phyloP scores from a whole-genome alignment of 805 yeast species.

The Saturnispora saitoi region DNA sequence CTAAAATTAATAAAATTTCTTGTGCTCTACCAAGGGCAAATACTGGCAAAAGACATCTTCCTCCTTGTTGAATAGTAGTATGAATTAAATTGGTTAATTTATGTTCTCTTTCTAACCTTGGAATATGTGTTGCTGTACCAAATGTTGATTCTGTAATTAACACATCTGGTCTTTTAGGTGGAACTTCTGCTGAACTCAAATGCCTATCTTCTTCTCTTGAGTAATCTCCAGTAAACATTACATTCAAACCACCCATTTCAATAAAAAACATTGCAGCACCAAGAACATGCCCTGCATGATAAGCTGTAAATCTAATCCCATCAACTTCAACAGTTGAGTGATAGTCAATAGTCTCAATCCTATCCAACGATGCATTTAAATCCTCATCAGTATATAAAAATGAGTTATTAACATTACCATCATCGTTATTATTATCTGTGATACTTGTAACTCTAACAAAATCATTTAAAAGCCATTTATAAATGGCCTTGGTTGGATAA shows the following conservation, averaged over 20 bases:
- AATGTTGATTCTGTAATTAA: constrained; percentile 92
- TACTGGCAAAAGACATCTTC: constrained; percentile 85
- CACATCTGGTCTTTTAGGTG: constrained; percentile 78
- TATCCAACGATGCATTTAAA: constrained; percentile 74
- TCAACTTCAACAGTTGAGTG: constrained; percentile 93
- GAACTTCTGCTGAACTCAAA: constrained; percentile 90
- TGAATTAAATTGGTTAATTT: constrained; percentile 78
- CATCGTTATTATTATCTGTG: constrained; percentile 35
- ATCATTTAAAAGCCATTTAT: constrained; percentile 90
- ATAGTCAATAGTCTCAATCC: constrained; percentile 88
- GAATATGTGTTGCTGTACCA: constrained; percentile 96
- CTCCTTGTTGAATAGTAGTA: constrained; percentile 77
- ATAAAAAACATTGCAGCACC: constrained; percentile 98
- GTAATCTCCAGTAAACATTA: constrained; percentile 92
- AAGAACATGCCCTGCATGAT: constrained; percentile 98
- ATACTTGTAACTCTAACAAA: constrained; percentile 82
- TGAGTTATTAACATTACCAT: constrained; percentile 34
- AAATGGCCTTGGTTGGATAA: constrained; percentile 97
- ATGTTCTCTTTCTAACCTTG: constrained; percentile 75
- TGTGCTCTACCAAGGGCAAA: constrained; percentile 97
- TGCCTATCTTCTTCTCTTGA: constrained; percentile 95
- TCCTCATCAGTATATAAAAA: constrained; percentile 83
- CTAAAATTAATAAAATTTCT: constrained; percentile 79
- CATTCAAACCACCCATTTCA: constrained; percentile 86
- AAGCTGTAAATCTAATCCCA: constrained; percentile 93